phyloP scores from a whole-genome alignment of 768 basidiomycete species.

The Clavulina sp. region DNA sequence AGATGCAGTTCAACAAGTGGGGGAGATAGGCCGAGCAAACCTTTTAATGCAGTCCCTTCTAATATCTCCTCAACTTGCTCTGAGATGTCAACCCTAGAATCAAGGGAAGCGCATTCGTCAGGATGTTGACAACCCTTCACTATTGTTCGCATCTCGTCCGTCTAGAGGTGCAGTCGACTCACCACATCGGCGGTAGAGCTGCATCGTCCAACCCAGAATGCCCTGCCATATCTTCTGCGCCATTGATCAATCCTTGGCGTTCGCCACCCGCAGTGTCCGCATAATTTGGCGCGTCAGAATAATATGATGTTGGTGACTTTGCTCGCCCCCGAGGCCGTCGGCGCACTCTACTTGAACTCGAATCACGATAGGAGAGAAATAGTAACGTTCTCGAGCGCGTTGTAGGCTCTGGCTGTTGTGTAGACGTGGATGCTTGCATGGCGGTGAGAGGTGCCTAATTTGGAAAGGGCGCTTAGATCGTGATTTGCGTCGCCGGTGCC shows the following conservation, averaged over 20 bases:
- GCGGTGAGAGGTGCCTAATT: too few species aligned
- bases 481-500: too few species aligned
- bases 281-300: constrained; percentile 32
- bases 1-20: background rate
- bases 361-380: constrained; percentile 87
- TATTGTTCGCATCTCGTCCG: constrained; percentile 10
- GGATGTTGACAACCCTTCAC: constrained; percentile 11
- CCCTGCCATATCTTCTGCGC: constrained; percentile 10
- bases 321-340: background rate
- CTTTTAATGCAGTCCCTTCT: constrained; percentile 49
- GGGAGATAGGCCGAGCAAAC: constrained; percentile 18
- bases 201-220: constrained; percentile 36
- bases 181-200: constrained; percentile 77
- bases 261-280: constrained; percentile 27
- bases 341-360: constrained; percentile 26
- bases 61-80: constrained; percentile 79
- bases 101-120: constrained; percentile 7
- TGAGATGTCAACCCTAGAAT: constrained; percentile 63
- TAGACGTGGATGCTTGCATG: too few species aligned
- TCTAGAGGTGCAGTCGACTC: constrained; percentile 8
- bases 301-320: constrained; percentile 15
- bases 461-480: too few species aligned
- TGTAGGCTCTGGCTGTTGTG: too few species aligned
- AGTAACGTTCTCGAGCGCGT: constrained; percentile 81
- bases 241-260: constrained; percentile 46